Evolutionary conservation across 495 filamentous ascomycete genomes (phyloP).

Genomic region (Symbiotaphrina buchneri): DNA sequence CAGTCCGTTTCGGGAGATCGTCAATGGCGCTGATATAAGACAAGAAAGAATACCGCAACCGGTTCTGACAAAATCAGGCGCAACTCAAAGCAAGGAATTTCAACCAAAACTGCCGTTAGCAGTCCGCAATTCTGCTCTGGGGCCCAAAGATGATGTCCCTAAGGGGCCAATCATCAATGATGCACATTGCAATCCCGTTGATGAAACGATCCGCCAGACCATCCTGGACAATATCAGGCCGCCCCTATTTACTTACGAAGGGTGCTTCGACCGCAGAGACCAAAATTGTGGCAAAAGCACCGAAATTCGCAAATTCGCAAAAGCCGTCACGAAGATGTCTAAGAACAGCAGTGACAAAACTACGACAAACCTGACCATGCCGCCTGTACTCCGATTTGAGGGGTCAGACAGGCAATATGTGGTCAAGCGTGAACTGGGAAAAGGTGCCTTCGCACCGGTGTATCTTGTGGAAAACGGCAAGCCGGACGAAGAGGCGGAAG

Average conservation of each 20-base stretch:
- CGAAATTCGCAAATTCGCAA: conserved; percentile 64
- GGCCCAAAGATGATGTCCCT: conserved; percentile 9
- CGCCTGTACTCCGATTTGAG: conserved; percentile 47
- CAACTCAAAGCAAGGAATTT: conserved; percentile 3
- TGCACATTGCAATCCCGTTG: conserved; percentile 66
- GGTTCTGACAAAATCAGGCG: conserved; percentile 13
- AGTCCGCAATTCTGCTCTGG: conserved; percentile 3
- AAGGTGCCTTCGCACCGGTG: conserved; percentile 84
- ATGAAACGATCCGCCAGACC: conserved; percentile 42
- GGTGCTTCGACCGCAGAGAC: conserved; percentile 46
- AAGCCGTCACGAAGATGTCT: conserved; percentile 33
- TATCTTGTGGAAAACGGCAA: conserved; percentile 60
- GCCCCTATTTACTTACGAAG: conserved; percentile 45
- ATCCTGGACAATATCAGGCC: conserved; percentile 54
- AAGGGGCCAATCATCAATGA: conserved; percentile 60
- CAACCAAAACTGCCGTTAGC: conserved; percentile 7
- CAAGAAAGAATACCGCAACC: conserved; percentile 23
- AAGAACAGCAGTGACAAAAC: conserved; percentile 31
- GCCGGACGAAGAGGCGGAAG: conserved; percentile 21
- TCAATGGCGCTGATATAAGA: conserved; percentile 15
- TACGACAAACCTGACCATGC: conserved; percentile 22
- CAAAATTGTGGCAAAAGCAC: conserved; percentile 33
- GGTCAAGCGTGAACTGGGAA: conserved; percentile 70
- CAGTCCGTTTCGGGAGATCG: conserved; percentile 44
- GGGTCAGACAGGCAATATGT: conserved; percentile 39